A percentile compares a stretch with the other conserved stretches of the same genome.
phyloP scores from a whole-genome alignment of 192 early-diverging fungal genomes.

The Backusella westeae region DNA sequence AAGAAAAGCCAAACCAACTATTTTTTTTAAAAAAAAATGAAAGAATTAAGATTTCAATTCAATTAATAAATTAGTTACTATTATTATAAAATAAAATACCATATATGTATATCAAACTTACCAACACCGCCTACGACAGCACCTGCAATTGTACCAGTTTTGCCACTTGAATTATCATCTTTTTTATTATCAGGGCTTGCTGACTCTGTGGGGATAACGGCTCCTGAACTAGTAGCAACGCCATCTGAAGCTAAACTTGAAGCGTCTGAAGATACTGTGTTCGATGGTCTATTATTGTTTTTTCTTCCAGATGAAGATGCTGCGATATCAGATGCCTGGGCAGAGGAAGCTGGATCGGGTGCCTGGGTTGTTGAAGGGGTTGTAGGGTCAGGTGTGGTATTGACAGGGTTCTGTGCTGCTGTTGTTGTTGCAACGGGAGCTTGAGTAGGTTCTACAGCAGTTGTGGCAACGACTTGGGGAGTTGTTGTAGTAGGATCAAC shows the following conservation, averaged over 20 bases:
- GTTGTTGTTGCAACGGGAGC: not conserved
- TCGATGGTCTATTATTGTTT: not conserved
- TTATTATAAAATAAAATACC: not conserved
- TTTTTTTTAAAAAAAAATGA: not conserved
- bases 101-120: not conserved
- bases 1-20: slow-evolving; percentile 32
- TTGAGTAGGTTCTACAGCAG: not conserved
- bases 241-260: not conserved
- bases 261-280: not conserved
- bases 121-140: slow-evolving; percentile 20
- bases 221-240: not conserved
- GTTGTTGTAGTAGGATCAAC: not conserved
- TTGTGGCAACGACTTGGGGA: not conserved
- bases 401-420: not conserved
- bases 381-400: not conserved
- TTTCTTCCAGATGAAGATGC: not conserved
- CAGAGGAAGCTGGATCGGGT: not conserved
- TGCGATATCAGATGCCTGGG: not conserved
- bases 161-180: not conserved
- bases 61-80: not conserved
- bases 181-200: not conserved
- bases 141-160: slow-evolving; percentile 20
- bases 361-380: not conserved
- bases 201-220: not conserved
- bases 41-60: not conserved